phyloP scores from a whole-genome alignment of 2,329 filamentous ascomycete species.

The Diaporthe amygdali region DNA sequence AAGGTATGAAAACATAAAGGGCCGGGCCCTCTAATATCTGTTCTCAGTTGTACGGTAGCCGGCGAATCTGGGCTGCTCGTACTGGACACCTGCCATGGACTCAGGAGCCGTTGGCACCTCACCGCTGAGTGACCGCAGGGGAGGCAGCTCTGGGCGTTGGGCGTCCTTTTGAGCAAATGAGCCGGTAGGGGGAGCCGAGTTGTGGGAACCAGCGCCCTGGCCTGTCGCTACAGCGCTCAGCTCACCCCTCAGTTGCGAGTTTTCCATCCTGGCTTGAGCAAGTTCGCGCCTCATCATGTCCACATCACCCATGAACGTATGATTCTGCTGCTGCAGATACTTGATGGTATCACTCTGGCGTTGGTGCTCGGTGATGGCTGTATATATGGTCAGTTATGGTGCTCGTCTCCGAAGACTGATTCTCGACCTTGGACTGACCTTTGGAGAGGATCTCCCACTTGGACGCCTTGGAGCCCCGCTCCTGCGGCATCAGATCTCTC shows the following conservation, averaged over 20 bases:
- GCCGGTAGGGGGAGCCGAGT: constrained; percentile 27
- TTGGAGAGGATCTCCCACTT: constrained; percentile 91
- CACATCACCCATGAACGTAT: constrained; percentile 46
- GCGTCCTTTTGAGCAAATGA: constrained; percentile 34
- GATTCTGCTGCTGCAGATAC: constrained; percentile 50
- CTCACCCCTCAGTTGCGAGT: constrained; percentile 50
- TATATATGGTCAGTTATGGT: constrained; percentile 15
- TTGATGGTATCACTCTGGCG: constrained; percentile 57
- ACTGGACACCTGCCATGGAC: constrained; percentile 71
- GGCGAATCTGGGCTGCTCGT: constrained; percentile 54
- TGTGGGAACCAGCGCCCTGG: constrained; percentile 30
- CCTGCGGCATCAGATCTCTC: constrained; percentile 78
- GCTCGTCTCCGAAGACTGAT: no score
- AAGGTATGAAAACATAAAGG: not conserved
- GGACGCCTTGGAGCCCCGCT: constrained; percentile 82
- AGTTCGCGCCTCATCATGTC: constrained; percentile 57
- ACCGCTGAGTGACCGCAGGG: constrained; percentile 57
- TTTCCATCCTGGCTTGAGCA: constrained; percentile 52
- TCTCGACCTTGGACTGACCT: constrained; percentile 58
- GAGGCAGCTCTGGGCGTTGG: constrained; percentile 58
- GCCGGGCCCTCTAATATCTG: constrained; percentile 27
- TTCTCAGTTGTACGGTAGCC: constrained; percentile 49
- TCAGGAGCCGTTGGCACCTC: constrained; percentile 53
- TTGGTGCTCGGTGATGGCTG: constrained; percentile 68
- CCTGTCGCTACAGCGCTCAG: constrained; percentile 32